Percentiles rank a stretch among this genome's conserved stretches.
These are phyloP conservation scores for Nadsonia fulvescens DNA, from an alignment of 805 yeast genomes.

Conservation along the genomic window DNA sequence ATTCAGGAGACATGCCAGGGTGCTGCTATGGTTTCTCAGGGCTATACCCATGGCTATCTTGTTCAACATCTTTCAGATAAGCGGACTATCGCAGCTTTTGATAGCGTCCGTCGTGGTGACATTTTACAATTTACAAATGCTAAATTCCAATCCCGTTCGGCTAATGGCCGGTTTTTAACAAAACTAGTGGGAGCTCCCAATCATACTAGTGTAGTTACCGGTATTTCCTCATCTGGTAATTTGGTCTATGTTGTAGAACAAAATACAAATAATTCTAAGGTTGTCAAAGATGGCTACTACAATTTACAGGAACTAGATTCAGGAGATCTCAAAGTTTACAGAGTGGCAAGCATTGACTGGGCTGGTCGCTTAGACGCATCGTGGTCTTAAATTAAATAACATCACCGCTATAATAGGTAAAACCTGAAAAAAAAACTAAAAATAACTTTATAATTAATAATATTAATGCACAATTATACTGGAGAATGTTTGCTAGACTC, in stretches of 20 bases:
- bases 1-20: conserved; percentile 13
- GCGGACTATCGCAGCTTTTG: conserved; percentile 8
- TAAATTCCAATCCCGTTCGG: conserved; percentile 10
- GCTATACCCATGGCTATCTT: conserved; percentile 16
- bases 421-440: background rate
- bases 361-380: conserved; percentile 10
- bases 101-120: conserved; percentile 20
- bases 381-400: no score
- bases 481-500: no score
- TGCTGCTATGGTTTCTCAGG: conserved; percentile 15
- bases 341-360: conserved; percentile 20
- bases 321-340: conserved; percentile 16
- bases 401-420: conserved; percentile 1
- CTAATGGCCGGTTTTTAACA: conserved; percentile 9
- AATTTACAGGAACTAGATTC: conserved; percentile 13
- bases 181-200: conserved; percentile 17
- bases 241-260: conserved; percentile 16
- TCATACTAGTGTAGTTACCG: conserved; percentile 20
- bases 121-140: conserved; percentile 18
- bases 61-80: conserved; percentile 9
- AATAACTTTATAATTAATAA: no score
- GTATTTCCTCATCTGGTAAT: conserved; percentile 10
- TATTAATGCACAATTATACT: no score
- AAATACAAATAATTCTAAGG: conserved; percentile 16
- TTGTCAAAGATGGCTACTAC: conserved; percentile 16